These are phyloP conservation scores for Ganoderma lucidum DNA, from an alignment of 1,284 basidiomycete species.

Conservation along the genomic window DNA sequence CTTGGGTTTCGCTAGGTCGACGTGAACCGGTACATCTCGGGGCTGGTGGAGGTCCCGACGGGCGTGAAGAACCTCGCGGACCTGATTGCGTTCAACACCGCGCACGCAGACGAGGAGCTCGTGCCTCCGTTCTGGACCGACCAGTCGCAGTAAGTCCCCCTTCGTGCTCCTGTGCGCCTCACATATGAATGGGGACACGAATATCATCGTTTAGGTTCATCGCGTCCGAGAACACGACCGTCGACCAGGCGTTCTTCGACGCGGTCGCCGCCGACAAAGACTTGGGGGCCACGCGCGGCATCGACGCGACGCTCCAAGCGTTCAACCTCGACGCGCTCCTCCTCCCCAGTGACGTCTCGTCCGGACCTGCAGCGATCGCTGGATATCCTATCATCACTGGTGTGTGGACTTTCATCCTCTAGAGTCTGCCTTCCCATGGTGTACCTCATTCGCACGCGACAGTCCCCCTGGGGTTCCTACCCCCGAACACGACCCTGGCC, in stretches of 20 bases:
- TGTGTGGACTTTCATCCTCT: constrained; percentile 26
- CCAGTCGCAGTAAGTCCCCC: constrained; percentile 48
- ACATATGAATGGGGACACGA: not conserved
- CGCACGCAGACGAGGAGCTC: constrained; percentile 50
- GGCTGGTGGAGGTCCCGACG: constrained; percentile 45
- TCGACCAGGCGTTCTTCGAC: constrained; percentile 48
- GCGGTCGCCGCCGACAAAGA: constrained; percentile 47
- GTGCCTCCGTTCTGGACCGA: constrained; percentile 48
- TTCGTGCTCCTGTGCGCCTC: not conserved
- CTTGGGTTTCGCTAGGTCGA: constrained; percentile 38
- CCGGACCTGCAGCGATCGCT: constrained; percentile 52
- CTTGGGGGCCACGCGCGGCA: constrained; percentile 50
- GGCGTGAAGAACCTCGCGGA: constrained; percentile 48
- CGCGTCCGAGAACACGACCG: constrained; percentile 45
- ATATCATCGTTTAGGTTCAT: constrained; percentile 43
- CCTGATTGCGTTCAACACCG: constrained; percentile 51
- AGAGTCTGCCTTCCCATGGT: too few relatives aligned
- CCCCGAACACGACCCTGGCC: constrained; percentile 49
- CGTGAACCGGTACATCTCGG: constrained; percentile 45
- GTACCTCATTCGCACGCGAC: not conserved
- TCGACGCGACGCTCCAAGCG: constrained; percentile 52
- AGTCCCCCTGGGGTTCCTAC: constrained; percentile 71
- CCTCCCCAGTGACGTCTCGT: constrained; percentile 57
- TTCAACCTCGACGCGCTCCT: constrained; percentile 63
- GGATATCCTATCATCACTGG: constrained; percentile 69